Evolutionary conservation across 495 filamentous ascomycete species (phyloP), one percentile per base, ranked within the genome.

Genomic region (Lepraria neglecta): DNA sequence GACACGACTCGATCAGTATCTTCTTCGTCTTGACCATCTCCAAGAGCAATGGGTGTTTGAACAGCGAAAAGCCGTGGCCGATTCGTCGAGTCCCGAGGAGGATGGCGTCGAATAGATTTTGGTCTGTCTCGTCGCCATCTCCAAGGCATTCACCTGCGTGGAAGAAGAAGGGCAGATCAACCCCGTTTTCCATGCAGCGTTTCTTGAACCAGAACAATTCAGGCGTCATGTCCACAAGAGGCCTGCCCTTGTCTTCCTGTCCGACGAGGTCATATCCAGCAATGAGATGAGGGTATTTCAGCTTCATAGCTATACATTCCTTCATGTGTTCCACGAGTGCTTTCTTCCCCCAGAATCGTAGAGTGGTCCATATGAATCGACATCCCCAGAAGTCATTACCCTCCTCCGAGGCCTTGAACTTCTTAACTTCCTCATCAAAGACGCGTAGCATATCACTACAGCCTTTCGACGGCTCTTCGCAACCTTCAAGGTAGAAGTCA

Each of bases 91-190:
- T 91, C 4, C 91, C 92, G 10, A 97, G 82, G 2, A 97, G 77
- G 10, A 97, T 78, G 0, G 90, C 91, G 71, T 97, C 92, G 72
- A 92, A 96, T 3, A 97, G 80, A 67, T 97, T 96, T 63, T 89
- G 77, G 62, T 96, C 91, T 0, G 86, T 83, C 27, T 75, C 76
- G 65, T 82, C 85, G 15, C 89, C 91, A 64, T 91, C 86, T 17
- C 89, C 89, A 0, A 92, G 80, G 44, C 80, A 86, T 70, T 95
- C 91, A 33, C 92, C 94, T 3, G 92, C 94, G 67, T 95, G 91
- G 72, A 98, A 92, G 76, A 92, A 94, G 74, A 96, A 95, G 3
- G 94, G 94, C n/a, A 98, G 86, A 27, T 94, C 83, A 33, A 96
- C 79, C 9, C 79, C 84, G 69, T 90, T 85, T 67, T 88, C 81